Evolutionary conservation across 768 basidiomycete species (phyloP), one percentile per base, ranked within the genome.

Genomic region (Amanita rubescens): DNA sequence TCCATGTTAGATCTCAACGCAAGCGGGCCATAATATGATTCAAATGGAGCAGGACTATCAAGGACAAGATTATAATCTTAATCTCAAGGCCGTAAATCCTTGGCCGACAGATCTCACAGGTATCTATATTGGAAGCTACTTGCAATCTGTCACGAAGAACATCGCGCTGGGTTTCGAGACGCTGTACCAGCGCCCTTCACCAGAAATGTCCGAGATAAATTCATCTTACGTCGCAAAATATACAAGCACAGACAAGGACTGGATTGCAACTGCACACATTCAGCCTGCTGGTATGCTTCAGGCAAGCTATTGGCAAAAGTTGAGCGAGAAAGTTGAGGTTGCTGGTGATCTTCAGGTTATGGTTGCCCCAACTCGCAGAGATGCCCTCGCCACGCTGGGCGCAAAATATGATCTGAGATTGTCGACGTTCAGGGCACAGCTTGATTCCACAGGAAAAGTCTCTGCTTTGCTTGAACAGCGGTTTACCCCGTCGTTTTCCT

Each of bases 391-490:
- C 22, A 96, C 94, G 2, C 71, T 97, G 10, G 96, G 94, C 33
- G 94, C 93, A 55, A 97, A 96, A 73, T 99, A 94, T 65, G 95
- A 97, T 66, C 85, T 98, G 60, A 82, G 96, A 52, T 81, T 90
- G 77, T 80, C 94, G 15, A 90, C 90, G 2, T 97, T 97, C 78
- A 79, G 94, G 60, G 94, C 94, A 45, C 95, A 98, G 69, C 59
- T 97, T 20, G 96, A 98, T 65, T 93, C 90, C 49, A 87, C 87
- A 24, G 94, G 95, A 42, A 99, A 98, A 71, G 90, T 98, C 25
- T 89, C 91, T 44, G 94, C 94, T 57, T 69, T 94, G 62, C 81
- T 98, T 19, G 96, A 99, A 70, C 95, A 98, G 71, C 82, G 94
- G 51, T 93, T 98, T 67, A 90, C 91, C 11, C 96, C 96, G 3